Base-by-base conservation (phyloP, 495 filamentous ascomycete genomes). In the Tuber aestivum region DNA sequence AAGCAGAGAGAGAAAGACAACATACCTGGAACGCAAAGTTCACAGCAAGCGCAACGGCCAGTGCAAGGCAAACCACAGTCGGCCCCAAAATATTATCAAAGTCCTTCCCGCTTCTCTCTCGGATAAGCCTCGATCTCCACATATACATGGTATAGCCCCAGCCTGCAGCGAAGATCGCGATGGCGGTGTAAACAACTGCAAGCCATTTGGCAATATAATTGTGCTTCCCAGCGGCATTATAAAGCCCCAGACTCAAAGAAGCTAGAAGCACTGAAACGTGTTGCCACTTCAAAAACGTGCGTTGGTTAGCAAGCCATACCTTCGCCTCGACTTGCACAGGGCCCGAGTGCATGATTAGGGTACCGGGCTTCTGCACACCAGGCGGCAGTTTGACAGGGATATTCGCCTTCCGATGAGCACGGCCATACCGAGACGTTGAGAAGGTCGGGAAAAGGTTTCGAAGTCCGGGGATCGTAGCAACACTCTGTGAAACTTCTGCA, bases 211-310 rank as follows among this genome's bases (percentile, higher is more conserved):
- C 94, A 10, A 97, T 83, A 23, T 85, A 84, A 82, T 97, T 93
- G 76, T 86, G 81, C 82, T 90, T 85, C 37, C 92, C 91, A 20
- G 94, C 91, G 0, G 95, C 93, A 81, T 94, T 95, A 84, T 94
- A 97, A 42, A 99, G 85, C 61, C 90, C 93, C 38, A 99, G 85
- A 4, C 93, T 92, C 41, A 99, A 84, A 38, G 89, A 90, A 16
- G 93, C 94, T 12, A 98, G 89, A 41, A 98, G 87, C 38, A 99
- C 87, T 72, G 89, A 91, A 78, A 98, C 92, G 82, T 98, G 94
- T 84, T 97, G 92, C 95, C 95, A 99, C 83, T 97, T 97, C 83
- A 99, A 89, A 81, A 97, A 99, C 0, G 95, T 99, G 69, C 95
- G 90, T 85, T 99, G 93, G 83, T 99, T 99, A 70, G 95, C 95